Evolutionary conservation across 192 early-diverging fungal species (phyloP).

Genomic region (Coemansia brasiliensis): DNA sequence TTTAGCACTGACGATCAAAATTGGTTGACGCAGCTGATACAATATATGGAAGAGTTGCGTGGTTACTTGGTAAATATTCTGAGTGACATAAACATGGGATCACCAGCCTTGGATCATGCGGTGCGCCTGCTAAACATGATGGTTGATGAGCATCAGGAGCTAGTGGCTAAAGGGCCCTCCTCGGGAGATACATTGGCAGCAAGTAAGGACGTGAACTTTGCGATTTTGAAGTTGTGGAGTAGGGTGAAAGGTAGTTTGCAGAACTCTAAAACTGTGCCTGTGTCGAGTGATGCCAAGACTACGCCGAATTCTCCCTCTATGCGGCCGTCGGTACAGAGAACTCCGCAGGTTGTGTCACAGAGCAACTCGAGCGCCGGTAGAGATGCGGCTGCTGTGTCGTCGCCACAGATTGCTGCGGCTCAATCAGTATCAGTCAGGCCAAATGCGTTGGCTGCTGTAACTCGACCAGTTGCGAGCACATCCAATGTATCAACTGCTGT

Average conservation of each 20-base stretch:
- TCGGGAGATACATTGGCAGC: background rate
- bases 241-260: background rate
- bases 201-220: background rate
- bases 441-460: too few relatives aligned
- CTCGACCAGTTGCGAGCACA: too few relatives aligned
- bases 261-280: background rate
- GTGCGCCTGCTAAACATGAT: background rate
- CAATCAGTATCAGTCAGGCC: too few relatives aligned
- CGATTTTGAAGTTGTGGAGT: background rate
- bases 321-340: too few relatives aligned
- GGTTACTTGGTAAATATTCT: background rate
- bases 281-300: too few relatives aligned
- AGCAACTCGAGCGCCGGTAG: too few relatives aligned
- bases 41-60: conserved; percentile 7
- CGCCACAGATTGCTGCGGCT: too few relatives aligned
- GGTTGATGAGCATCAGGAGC: background rate
- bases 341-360: too few relatives aligned
- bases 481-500: too few relatives aligned
- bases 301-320: too few relatives aligned
- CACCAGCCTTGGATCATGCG: background rate
- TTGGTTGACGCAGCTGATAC: background rate
- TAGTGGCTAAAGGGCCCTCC: background rate
- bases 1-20: background rate
- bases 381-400: too few relatives aligned
- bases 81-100: background rate